These are phyloP conservation scores for Vitis riparia DNA, from an alignment of 164 flowering plant genomes.

Conservation along the genomic window DNA sequence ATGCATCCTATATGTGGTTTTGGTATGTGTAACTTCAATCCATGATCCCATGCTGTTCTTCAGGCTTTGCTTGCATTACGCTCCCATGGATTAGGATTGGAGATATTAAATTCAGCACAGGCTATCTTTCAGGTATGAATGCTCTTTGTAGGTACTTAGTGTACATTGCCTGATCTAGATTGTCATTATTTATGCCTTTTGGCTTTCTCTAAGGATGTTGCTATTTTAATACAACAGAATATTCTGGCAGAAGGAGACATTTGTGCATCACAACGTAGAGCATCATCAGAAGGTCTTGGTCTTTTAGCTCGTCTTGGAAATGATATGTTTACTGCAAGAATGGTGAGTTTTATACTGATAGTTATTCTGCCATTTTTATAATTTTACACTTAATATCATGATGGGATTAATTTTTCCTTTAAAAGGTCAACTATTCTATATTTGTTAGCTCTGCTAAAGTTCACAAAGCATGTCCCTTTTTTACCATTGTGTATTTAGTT, in stretches of 20 bases:
- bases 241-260: conserved; percentile 87
- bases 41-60: conserved; percentile 7
- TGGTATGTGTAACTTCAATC: background rate
- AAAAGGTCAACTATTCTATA: too few species aligned
- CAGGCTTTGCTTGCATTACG: conserved; percentile 80
- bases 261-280: conserved; percentile 89
- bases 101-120: conserved; percentile 60
- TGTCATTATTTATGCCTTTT: conserved; percentile 1
- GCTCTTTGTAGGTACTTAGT: background rate
- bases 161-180: background rate
- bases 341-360: conserved; percentile 52
- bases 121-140: conserved; percentile 74
- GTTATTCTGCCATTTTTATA: background rate
- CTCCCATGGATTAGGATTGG: conserved; percentile 60
- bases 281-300: conserved; percentile 93
- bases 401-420: too few species aligned
- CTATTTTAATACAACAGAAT: conserved; percentile 42
- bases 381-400: too few species aligned
- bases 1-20: background rate
- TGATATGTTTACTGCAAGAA: conserved; percentile 84
- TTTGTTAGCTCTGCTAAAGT: too few species aligned
- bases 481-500: too few species aligned
- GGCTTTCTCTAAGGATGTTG: background rate
- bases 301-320: conserved; percentile 89
- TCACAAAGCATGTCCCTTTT: too few species aligned